A percentile compares a stretch with the other conserved stretches of the same genome.
phyloP scores from a whole-genome alignment of 2,329 filamentous ascomycete species.

The Xylariaceae sp. region DNA sequence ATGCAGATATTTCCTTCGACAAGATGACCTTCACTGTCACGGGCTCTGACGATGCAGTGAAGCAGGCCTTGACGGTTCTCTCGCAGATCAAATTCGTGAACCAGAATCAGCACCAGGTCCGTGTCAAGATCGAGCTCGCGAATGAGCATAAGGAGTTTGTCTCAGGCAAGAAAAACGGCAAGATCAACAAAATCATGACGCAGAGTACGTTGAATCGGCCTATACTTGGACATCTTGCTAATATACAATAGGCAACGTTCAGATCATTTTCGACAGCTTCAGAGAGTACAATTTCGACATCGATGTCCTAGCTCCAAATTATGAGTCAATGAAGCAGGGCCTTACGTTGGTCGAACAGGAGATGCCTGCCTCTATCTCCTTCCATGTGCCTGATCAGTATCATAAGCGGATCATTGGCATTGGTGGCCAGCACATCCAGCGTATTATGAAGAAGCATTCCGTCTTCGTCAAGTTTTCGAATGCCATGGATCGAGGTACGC shows the following conservation, averaged over 20 bases:
- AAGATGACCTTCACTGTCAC: constrained; percentile 93
- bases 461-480: constrained; percentile 99
- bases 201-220: constrained; percentile 65
- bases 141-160: constrained; percentile 99
- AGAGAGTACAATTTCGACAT: constrained; percentile 99
- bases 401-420: constrained; percentile 99
- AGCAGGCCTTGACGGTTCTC: constrained; percentile 91
- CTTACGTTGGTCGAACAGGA: constrained; percentile 94
- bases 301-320: constrained; percentile 88
- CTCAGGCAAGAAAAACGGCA: constrained; percentile 99
- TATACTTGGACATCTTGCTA: constrained; percentile 26
- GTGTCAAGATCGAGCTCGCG: constrained; percentile 97
- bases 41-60: constrained; percentile 94
- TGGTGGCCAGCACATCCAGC: constrained; percentile 96
- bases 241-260: constrained; percentile 71
- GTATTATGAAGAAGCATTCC: constrained; percentile 99
- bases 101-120: constrained; percentile 86
- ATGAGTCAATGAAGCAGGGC: constrained; percentile 92
- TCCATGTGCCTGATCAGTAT: constrained; percentile 98
- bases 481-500: constrained; percentile 86
- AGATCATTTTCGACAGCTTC: constrained; percentile 98
- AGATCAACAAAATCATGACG: constrained; percentile 99
- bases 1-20: constrained; percentile 92
- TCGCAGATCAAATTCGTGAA: constrained; percentile 88
- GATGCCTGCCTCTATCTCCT: constrained; percentile 98